Evolutionary conservation across 129 eudicot genomes (phyloP).

Genomic region (Pittosporum tobira): DNA sequence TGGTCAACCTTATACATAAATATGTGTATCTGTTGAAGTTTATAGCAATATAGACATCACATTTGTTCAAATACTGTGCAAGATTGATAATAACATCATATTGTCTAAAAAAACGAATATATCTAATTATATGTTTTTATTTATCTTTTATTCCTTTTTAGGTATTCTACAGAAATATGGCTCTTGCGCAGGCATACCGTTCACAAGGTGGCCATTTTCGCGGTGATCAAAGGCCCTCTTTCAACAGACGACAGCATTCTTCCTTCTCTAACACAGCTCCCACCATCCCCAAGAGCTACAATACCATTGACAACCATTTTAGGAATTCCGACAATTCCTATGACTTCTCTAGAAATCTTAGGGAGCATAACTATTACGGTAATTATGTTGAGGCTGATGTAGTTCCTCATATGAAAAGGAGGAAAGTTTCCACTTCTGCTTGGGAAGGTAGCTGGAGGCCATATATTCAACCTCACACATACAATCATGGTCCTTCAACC

Average conservation of each 20-base stretch:
- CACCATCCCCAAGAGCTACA: constrained; percentile 16
- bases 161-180: constrained; percentile 46
- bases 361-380: constrained; percentile 23
- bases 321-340: constrained; percentile 24
- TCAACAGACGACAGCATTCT: constrained; percentile 35
- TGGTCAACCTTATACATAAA: too few species aligned
- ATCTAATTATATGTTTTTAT: neutral
- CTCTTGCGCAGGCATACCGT: constrained; percentile 45
- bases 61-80: neutral
- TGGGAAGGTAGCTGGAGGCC: constrained; percentile 46
- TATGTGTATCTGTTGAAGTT: too few species aligned
- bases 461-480: constrained; percentile 24
- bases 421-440: constrained; percentile 49
- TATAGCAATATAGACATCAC: too few species aligned
- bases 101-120: neutral
- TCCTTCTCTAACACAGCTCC: constrained; percentile 20
- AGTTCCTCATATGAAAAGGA: constrained; percentile 47
- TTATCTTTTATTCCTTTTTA: constrained; percentile 14
- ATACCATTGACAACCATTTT: constrained; percentile 21
- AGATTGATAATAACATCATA: neutral
- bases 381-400: constrained; percentile 27
- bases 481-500: constrained; percentile 19
- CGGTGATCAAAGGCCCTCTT: constrained; percentile 33
- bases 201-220: constrained; percentile 39
- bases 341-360: constrained; percentile 22